Base-by-base conservation (phyloP, 768 basidiomycete species). In the Rhodotorula kratochvilovae region DNA sequence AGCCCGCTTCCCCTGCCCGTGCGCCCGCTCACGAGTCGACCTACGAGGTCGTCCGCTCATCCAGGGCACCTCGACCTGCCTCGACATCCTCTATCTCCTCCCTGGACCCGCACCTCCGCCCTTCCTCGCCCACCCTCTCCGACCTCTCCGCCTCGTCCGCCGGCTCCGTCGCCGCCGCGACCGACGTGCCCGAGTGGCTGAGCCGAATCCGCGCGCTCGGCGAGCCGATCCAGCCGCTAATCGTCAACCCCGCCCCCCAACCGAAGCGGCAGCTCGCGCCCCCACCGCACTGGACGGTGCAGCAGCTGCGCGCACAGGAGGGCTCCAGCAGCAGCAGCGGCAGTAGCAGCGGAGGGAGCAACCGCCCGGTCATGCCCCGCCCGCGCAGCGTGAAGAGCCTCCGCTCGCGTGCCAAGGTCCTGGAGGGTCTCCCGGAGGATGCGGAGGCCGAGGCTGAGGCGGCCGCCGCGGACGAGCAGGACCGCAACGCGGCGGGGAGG, bases 131-230 rank as follows among this genome's bases (percentile, higher is more conserved):
- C 33, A 39, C 27, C 27, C 31, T 1, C 39, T 71, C 70, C 25
- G 45, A 53, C 25, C 53, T 23, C 6, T 71, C 70, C 7, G 33
- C 42, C 25, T 25, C 51, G 4, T 69, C 68, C 3, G 35, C 42
- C 64, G 35, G 56, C 54, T 25, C 61, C 42, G n/a, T 45, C 60
- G 23, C 43, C 27, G 56, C 67, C 6, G 35, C 63, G 27, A 48
- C 60, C 51, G 68, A 69, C 53, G 63, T 60, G 5, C 72, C 72
- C 35, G 67, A 69, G 54, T 73, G 72, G 72, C 68, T 66, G 27
- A 31, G 63, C 23, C 67, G 67, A 12, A 64, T 73, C n/a, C 68
- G 65, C 29, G 64, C 68, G 1, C 65, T 73, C 45, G 72, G 72
- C 27, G 68, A 73, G 6, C 72, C 72, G 2, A 67, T 69, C 25